Percentiles rank a stretch among this genome's conserved stretches.
Conservation (phyloP, 768 basidiomycete species). For the Trametes elegans region DNA sequence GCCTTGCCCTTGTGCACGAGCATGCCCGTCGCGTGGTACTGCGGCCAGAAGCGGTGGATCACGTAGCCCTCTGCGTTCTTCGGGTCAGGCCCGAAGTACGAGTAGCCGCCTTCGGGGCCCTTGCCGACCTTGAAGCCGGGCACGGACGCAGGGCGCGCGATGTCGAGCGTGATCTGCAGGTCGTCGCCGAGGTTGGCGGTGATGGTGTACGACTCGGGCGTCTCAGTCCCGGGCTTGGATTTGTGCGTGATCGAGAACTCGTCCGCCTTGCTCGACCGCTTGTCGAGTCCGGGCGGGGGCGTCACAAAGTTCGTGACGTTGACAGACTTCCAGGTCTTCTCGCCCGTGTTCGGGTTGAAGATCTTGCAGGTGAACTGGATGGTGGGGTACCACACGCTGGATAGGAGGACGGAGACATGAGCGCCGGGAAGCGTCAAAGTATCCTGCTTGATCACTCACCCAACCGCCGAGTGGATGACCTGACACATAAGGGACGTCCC, state of each 20-base stretch:
- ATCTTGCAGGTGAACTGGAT: constrained; percentile 93
- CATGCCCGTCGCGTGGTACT: constrained; percentile 58
- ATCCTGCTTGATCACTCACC: too few relatives aligned
- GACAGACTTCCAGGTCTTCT: constrained; percentile 81
- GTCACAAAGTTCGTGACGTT: constrained; percentile 80
- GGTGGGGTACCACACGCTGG: constrained; percentile 88
- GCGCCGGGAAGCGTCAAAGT: too few relatives aligned
- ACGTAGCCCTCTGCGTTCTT: constrained; percentile 80
- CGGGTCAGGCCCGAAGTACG: constrained; percentile 76
- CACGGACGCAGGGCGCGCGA: constrained; percentile 63
- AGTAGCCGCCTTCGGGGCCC: constrained; percentile 84
- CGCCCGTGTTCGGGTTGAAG: constrained; percentile 72
- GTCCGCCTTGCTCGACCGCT: constrained; percentile 83
- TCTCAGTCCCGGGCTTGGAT: constrained; percentile 50
- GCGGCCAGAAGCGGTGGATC: constrained; percentile 90
- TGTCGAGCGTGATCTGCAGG: constrained; percentile 74
- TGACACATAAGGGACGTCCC: constrained; percentile 79
- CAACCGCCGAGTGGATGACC: constrained; percentile 84
- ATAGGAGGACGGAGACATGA: background rate
- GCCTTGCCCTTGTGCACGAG: constrained; percentile 67
- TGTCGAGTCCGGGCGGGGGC: constrained; percentile 76
- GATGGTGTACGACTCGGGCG: constrained; percentile 77
- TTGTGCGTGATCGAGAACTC: constrained; percentile 78
- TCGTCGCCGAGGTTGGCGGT: constrained; percentile 76
- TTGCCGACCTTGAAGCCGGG: constrained; percentile 92